These are phyloP conservation scores for Speleostelium caveatum DNA, from an alignment of 78 protist species.

Conservation along the genomic window DNA sequence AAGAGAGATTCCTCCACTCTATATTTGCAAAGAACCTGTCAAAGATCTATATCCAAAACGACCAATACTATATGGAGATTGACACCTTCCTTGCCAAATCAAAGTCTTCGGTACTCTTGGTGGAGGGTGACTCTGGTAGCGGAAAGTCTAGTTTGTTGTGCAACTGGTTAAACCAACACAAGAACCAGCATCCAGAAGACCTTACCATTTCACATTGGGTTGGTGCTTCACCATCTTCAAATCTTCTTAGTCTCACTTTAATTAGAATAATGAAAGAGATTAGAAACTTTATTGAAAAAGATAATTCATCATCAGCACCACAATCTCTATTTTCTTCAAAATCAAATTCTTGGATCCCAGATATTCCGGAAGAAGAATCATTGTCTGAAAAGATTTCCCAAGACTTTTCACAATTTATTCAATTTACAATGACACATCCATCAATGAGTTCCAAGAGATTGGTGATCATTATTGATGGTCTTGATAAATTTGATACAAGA, in stretches of 20 bases:
- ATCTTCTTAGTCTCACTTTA: slow-evolving; percentile 11
- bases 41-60: slow-evolving; percentile 47
- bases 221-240: slow-evolving; percentile 76
- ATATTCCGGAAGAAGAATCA: slow-evolving; percentile 40
- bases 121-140: slow-evolving; percentile 63
- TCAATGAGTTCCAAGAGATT: slow-evolving; percentile 16
- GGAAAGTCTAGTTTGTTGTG: slow-evolving; percentile 54
- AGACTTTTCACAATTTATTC: slow-evolving; percentile 30
- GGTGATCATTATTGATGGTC: slow-evolving; percentile 58
- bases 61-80: slow-evolving; percentile 31
- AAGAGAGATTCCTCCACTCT: slow-evolving; percentile 76
- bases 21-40: slow-evolving; percentile 24
- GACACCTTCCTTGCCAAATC: slow-evolving; percentile 35
- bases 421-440: slow-evolving; percentile 61
- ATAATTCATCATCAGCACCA: neutral
- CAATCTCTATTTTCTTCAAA: neutral
- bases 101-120: slow-evolving; percentile 8
- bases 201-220: slow-evolving; percentile 53
- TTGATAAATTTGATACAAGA: slow-evolving; percentile 68
- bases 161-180: slow-evolving; percentile 79
- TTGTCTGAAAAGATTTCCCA: slow-evolving; percentile 29
- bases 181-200: slow-evolving; percentile 84
- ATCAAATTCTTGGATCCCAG: slow-evolving; percentile 40
- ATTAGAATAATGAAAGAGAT: slow-evolving; percentile 74
- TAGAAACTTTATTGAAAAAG: slow-evolving; percentile 13